Evolutionary conservation across 1,284 basidiomycete genomes (phyloP).

Genomic region (Sporisorium iseilematis-ciliati): DNA sequence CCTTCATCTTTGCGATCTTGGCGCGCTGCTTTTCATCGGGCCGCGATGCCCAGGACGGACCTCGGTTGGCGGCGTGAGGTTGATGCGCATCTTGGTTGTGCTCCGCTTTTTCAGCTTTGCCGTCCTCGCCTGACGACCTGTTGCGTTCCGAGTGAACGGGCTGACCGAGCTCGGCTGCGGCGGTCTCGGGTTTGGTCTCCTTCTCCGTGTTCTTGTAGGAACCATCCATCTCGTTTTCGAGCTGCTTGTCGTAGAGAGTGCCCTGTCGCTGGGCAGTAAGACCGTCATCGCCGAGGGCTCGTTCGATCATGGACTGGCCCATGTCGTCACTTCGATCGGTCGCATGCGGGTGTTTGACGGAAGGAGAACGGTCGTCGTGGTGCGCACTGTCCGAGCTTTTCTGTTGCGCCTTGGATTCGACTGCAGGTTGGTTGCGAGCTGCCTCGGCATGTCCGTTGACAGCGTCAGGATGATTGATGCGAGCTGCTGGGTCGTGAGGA

Average conservation of each 20-base stretch:
- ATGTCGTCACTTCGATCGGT: constrained; percentile 27
- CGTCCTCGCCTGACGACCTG: constrained; percentile 8
- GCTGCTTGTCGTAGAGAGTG: constrained; percentile 37
- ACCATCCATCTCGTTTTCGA: constrained; percentile 48
- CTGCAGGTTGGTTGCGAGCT: background rate
- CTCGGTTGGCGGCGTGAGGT: constrained; percentile 42
- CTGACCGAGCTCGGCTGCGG: constrained; percentile 35
- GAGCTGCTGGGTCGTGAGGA: constrained; percentile 44
- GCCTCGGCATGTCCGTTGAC: constrained; percentile 7
- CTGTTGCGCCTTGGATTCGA: constrained; percentile 7
- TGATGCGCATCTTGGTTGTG: constrained; percentile 28
- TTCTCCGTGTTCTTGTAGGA: constrained; percentile 29
- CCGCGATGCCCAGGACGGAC: constrained; percentile 58
- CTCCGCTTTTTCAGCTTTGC: constrained; percentile 7
- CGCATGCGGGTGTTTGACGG: constrained; percentile 8
- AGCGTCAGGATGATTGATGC: constrained; percentile 49
- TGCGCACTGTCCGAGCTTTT: background rate
- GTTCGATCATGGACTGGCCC: constrained; percentile 48
- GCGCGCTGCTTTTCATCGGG: constrained; percentile 58
- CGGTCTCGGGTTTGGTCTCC: constrained; percentile 31
- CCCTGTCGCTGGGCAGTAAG: constrained; percentile 43
- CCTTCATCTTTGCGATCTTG: constrained; percentile 57
- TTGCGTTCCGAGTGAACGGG: constrained; percentile 45
- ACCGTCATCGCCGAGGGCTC: constrained; percentile 45
- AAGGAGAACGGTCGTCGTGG: background rate